Evolutionary conservation across 2,329 filamentous ascomycete species (phyloP), one percentile per base, ranked within the genome.

Genomic region (Allantophomopsis cytisporea): DNA sequence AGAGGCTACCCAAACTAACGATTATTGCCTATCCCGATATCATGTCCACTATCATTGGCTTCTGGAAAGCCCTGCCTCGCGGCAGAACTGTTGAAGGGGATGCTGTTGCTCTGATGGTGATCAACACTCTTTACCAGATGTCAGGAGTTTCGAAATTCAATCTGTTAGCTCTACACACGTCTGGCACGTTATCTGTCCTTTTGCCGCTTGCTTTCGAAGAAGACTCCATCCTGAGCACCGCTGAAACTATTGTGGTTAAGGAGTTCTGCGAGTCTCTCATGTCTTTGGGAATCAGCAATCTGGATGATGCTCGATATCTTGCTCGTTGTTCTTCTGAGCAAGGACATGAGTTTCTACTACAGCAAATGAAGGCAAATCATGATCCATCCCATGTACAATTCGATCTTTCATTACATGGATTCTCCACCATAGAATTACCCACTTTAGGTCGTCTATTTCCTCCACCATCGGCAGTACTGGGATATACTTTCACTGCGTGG

Each of bases 401-500:
- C 59, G 91, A 98, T 56, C 68, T 98, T 16, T 91, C 87, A 1
- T 64, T 86, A 13, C 72, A 87, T 56, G 93, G 93, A 1, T 89
- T 86, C 59, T 83, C 85, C 12, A 94, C 91, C 0, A 74, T 96
- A 45, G 93, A 98, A 56, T 66, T 98, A 20, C 76, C 86, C 7
- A 88, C 78, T n/a, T 66, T 98, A 18, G 86, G 86, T 5, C 78
- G 83, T 23, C 62, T 76, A 2, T 98, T 98, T 51, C 93, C 91
- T 10, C 87, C 91, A 1, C 69, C 75, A 40, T 76, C 79, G 14
- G 74, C 79, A 8, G 66, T 70, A n/a, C 65, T 72, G 15, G 93
- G 91, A 15, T 98, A 96, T 61, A 94, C 87, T 1, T 81, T 98
- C 44, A 75, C 83, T 35, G 75, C 85, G 1, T 98, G 91, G 91